Conservation (phyloP, 2,329 filamentous ascomycete species). For the Rutstroemia sp. region DNA sequence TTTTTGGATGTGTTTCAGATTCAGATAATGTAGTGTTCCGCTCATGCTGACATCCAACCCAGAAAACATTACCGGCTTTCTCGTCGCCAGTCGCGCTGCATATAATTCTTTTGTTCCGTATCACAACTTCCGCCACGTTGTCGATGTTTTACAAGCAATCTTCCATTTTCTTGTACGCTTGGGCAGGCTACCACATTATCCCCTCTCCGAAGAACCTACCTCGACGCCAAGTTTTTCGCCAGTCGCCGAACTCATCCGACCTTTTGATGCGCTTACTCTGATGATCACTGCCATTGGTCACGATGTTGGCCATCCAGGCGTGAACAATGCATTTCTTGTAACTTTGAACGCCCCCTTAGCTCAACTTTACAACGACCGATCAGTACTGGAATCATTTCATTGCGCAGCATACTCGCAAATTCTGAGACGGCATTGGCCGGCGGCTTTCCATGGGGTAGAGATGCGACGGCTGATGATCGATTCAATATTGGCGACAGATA, state of each 20-base stretch:
- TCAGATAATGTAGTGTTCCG: constrained; percentile 15
- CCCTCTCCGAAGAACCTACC: constrained; percentile 24
- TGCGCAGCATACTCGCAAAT: constrained; percentile 97
- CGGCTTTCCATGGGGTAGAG: constrained; percentile 66
- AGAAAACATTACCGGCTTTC: constrained; percentile 78
- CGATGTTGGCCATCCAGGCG: constrained; percentile 93
- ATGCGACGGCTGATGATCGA: constrained; percentile 92
- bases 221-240: constrained; percentile 42
- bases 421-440: constrained; percentile 83
- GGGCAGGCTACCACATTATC: constrained; percentile 66
- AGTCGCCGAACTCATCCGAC: constrained; percentile 68
- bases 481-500: constrained; percentile 94
- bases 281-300: constrained; percentile 96
- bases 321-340: constrained; percentile 95
- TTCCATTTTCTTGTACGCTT: constrained; percentile 84
- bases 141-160: constrained; percentile 89
- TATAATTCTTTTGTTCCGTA: constrained; percentile 97
- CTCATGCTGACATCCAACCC: constrained; percentile 35
- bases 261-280: constrained; percentile 82
- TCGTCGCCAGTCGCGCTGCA: constrained; percentile 82
- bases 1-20: constrained; percentile 20
- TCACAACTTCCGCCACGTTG: constrained; percentile 96
- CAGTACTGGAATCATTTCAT: constrained; percentile 94
- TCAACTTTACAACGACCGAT: constrained; percentile 93
- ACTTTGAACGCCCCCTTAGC: constrained; percentile 88